Evolutionary conservation across 1,284 basidiomycete species (phyloP), one percentile per base, ranked within the genome.

Genomic region (Limonomyces culmigenus): DNA sequence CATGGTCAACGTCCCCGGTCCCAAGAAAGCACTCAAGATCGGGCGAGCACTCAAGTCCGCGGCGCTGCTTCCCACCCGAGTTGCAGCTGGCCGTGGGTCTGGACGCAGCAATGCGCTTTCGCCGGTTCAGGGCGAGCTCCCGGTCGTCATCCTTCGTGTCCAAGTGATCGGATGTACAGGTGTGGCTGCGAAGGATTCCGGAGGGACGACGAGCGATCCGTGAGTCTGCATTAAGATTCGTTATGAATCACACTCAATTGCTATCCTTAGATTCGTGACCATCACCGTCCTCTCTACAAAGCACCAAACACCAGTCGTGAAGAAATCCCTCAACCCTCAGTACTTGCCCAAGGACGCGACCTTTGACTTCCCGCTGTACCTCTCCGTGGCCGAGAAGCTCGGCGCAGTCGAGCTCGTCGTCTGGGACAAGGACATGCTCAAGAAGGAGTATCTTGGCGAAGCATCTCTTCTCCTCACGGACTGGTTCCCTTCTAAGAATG

Each of bases 371-470:
- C 81, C 85, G 0, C 63, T 95, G 17, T 85, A 78, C 47, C 63
- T 79, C 18, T 78, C 74, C 5, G 63, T 79, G 20, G 76, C 75
- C 0, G 81, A 78, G 38, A 65, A 67, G 30, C 67, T 88, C 10
- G 78, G 80, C 30, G 74, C 71, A 4, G 49, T 96, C 34, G 89
- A 96, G 52, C 64, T 89, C 33, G 78, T 96, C 20, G 65, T 89
- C 0, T 97, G 92, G 92, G 89, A 93, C 57, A 89, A 85, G 60
- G 92, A 93, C 50, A 59, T 78, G 45, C 55, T 88, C 44, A 72
- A 67, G 50, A 91, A 93, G 60, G 91, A 95, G 40, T 97, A 96
- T 55, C 70, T 97, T 34, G 93, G 93, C 19, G 93, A 97, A 55
- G 69, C 74, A 8, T 70, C 74, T 1, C 50, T 96, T 5, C 68